A percentile compares a stretch with the other conserved stretches of the same genome.
phyloP scores from a whole-genome alignment of 2,329 filamentous ascomycete genomes.

The Coniochaeta sp. region DNA sequence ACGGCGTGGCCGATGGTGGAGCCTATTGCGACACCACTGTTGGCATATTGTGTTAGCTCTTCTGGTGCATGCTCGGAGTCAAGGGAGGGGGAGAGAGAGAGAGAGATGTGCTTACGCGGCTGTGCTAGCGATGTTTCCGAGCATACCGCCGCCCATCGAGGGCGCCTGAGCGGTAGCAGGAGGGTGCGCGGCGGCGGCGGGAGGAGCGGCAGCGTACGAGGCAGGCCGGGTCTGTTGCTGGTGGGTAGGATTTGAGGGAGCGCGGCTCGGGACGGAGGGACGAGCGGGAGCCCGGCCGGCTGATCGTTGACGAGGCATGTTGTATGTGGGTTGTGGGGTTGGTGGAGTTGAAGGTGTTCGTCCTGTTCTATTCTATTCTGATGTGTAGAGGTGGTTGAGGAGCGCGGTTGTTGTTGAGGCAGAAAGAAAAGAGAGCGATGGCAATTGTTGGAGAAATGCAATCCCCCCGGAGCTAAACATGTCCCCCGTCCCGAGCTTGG shows the following conservation, averaged over 20 bases:
- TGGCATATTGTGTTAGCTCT: constrained; percentile 21
- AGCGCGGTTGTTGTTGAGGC: neutral
- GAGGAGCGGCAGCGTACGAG: constrained; percentile 4
- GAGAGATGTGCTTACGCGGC: constrained; percentile 68
- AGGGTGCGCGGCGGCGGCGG: constrained; percentile 54
- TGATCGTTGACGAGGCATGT: constrained; percentile 74
- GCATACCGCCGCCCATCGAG: constrained; percentile 70
- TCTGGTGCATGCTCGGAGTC: constrained; percentile 1
- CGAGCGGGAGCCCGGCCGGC: constrained; percentile 57
- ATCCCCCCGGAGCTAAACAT: neutral
- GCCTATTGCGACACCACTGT: constrained; percentile 93
- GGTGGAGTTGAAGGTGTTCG: neutral
- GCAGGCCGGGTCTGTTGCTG: constrained; percentile 63
- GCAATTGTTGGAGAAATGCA: constrained; percentile 1
- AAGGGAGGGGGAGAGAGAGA: constrained; percentile 17
- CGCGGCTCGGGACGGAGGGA: constrained; percentile 55
- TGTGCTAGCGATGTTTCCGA: constrained; percentile 95
- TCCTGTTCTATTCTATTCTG: neutral
- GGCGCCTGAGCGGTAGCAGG: constrained; percentile 36
- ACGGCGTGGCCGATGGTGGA: constrained; percentile 94
- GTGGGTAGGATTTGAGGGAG: constrained; percentile 33
- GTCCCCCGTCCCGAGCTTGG: neutral
- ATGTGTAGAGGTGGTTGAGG: neutral
- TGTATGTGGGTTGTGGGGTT: constrained; percentile 18
- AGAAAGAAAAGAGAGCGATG: neutral